Percentiles rank a stretch among this genome's conserved stretches.
phyloP scores from a whole-genome alignment of 805 yeast species.

The Yamadazyma endophytica region DNA sequence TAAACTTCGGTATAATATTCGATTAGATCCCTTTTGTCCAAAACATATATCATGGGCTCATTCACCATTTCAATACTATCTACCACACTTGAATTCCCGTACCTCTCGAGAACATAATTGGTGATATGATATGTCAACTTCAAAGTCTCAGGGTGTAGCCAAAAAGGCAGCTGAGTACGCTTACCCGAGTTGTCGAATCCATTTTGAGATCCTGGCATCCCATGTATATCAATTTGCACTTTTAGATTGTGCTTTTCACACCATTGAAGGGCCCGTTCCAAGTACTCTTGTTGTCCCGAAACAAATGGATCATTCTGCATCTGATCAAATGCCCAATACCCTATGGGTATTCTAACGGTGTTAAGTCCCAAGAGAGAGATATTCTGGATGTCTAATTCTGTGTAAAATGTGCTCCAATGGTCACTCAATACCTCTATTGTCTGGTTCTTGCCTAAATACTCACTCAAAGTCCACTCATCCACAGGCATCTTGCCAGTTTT shows the following conservation, averaged over 20 bases:
- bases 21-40: slow-evolving; percentile 18
- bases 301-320: slow-evolving; percentile 55
- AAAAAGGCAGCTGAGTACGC: slow-evolving; percentile 27
- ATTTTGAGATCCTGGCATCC: slow-evolving; percentile 81
- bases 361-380: slow-evolving; percentile 54
- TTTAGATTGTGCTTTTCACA: slow-evolving; percentile 53
- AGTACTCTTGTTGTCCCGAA: slow-evolving; percentile 61
- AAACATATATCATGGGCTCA: slow-evolving; percentile 24
- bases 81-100: slow-evolving; percentile 11
- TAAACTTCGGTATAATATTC: slow-evolving; percentile 19
- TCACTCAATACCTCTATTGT: slow-evolving; percentile 36
- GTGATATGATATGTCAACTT: slow-evolving; percentile 9
- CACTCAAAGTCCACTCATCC: slow-evolving; percentile 56
- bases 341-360: slow-evolving; percentile 68
- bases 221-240: slow-evolving; percentile 74
- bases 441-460: slow-evolving; percentile 41
- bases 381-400: slow-evolving; percentile 51
- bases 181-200: slow-evolving; percentile 84
- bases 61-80: slow-evolving; percentile 24
- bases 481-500: slow-evolving; percentile 36
- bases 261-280: slow-evolving; percentile 68
- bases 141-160: slow-evolving; percentile 12
- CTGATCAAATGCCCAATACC: slow-evolving; percentile 72
- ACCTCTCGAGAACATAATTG: slow-evolving; percentile 14
- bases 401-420: slow-evolving; percentile 59